A percentile compares a stretch with the other conserved stretches of the same genome.
These are phyloP conservation scores for Dactylellina sp. DNA, from an alignment of 2,329 filamentous ascomycete genomes.

Conservation along the genomic window DNA sequence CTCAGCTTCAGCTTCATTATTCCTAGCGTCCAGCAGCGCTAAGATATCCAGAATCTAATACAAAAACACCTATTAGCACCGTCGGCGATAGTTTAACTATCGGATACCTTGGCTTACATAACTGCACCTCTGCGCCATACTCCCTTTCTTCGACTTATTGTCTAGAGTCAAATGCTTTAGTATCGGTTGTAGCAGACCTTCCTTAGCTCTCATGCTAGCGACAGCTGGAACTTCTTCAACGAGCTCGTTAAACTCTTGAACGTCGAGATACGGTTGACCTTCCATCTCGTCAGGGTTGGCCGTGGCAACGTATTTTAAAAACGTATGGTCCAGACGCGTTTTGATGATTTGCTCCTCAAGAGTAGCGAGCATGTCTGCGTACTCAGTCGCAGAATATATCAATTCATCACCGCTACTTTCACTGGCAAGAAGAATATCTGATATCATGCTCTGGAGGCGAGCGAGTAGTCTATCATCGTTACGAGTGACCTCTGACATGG, in stretches of 20 bases:
- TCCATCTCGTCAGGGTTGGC: conserved; percentile 35
- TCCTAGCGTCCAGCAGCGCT: conserved; percentile 37
- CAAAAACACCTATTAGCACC: conserved; percentile 2
- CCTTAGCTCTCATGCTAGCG: conserved; percentile 52
- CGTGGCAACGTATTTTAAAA: conserved; percentile 32
- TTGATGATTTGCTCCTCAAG: conserved; percentile 50
- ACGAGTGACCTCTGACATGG: conserved; percentile 47
- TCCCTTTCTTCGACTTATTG: conserved; percentile 38
- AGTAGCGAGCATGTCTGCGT: conserved; percentile 47
- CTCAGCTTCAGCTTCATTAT: conserved; percentile 47
- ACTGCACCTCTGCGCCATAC: conserved; percentile 39
- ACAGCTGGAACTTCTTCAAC: conserved; percentile 45
- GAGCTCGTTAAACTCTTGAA: conserved; percentile 44
- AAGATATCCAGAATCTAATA: conserved; percentile 35
- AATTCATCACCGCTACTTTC: conserved; percentile 37
- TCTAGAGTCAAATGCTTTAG: conserved; percentile 34
- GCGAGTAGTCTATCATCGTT: conserved; percentile 52
- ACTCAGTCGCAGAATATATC: conserved; percentile 37
- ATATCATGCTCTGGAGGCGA: conserved; percentile 41
- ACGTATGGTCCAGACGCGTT: conserved; percentile 37
- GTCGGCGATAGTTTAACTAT: not conserved
- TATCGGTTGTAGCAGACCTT: conserved; percentile 49
- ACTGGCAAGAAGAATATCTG: conserved; percentile 41
- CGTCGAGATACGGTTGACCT: conserved; percentile 45
- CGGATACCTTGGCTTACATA: conserved; percentile 29